Conservation (phyloP, 2,329 filamentous ascomycete species). For the Neocucurbitaria cava region DNA sequence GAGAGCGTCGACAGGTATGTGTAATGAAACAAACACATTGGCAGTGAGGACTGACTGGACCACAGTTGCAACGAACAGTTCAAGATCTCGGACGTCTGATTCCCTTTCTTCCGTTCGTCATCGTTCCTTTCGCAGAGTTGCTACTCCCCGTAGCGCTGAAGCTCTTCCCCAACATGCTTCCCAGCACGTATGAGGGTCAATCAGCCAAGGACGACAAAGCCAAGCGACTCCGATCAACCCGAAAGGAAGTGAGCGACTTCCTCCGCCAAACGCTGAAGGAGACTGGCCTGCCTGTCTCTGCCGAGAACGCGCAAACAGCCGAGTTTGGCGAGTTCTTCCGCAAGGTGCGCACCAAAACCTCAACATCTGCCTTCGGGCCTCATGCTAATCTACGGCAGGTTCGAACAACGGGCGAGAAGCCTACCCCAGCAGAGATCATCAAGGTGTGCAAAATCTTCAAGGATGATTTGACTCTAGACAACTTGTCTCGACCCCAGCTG, state of each 20-base stretch:
- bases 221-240: constrained; percentile 77
- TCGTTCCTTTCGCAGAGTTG: constrained; percentile 94
- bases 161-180: constrained; percentile 95
- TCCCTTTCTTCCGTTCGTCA: constrained; percentile 95
- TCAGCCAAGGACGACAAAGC: constrained; percentile 91
- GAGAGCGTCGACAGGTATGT: constrained; percentile 82
- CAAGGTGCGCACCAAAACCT: constrained; percentile 65
- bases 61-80: constrained; percentile 81
- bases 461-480: constrained; percentile 96
- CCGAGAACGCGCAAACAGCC: constrained; percentile 84
- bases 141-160: constrained; percentile 90
- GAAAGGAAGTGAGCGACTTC: constrained; percentile 93
- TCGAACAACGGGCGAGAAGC: constrained; percentile 85
- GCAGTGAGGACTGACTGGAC: constrained; percentile 14
- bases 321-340: constrained; percentile 98
- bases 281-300: constrained; percentile 87
- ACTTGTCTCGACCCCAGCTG: constrained; percentile 91
- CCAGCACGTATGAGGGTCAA: constrained; percentile 94
- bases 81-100: constrained; percentile 92
- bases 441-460: constrained; percentile 99
- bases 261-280: constrained; percentile 87
- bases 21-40: neutral
- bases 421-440: constrained; percentile 89
- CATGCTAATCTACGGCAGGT: constrained; percentile 38
- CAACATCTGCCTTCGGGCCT: too few species aligned